Conservation (phyloP, 176 grass and related monocot genomes). For the Hsuehochloa calcarea region DNA sequence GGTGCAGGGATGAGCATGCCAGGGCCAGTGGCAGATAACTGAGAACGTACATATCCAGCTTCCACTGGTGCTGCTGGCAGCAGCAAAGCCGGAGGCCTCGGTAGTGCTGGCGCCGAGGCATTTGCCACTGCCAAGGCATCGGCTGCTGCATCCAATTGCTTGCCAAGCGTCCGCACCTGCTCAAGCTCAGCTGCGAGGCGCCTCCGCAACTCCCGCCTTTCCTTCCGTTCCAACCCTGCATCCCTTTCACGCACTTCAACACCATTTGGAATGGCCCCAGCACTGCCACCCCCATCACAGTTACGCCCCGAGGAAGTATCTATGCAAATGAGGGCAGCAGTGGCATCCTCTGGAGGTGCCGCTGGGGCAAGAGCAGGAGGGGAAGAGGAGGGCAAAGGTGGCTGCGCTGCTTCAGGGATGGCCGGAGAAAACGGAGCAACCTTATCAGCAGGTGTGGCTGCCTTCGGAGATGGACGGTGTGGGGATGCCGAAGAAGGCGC, state of each 20-base stretch:
- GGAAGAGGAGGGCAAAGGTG: neutral
- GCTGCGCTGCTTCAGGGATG: too few species aligned
- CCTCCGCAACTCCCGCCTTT: conserved; percentile 53
- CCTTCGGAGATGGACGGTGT: too few species aligned
- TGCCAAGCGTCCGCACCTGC: conserved; percentile 63
- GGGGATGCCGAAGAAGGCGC: too few species aligned
- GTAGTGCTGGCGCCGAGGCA: too few species aligned
- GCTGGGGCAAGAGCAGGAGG: neutral
- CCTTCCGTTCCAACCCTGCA: conserved; percentile 36
- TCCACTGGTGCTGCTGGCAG: neutral
- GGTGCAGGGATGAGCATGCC: conserved; percentile 22
- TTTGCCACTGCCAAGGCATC: conserved; percentile 10
- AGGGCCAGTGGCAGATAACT: conserved; percentile 44
- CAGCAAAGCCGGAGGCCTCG: conserved; percentile 16
- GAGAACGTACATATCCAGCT: conserved; percentile 38
- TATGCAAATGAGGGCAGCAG: neutral
- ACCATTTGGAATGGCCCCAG: conserved; percentile 37
- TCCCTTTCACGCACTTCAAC: too few species aligned
- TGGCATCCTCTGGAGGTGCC: neutral
- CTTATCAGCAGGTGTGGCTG: too few species aligned
- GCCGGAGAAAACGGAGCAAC: too few species aligned
- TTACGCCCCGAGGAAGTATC: conserved; percentile 42
- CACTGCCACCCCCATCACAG: neutral
- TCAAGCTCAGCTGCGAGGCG: conserved; percentile 57
- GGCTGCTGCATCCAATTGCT: conserved; percentile 41